Conservation (phyloP, 306 rosid genomes). For the Macrotyloma uniflorum region DNA sequence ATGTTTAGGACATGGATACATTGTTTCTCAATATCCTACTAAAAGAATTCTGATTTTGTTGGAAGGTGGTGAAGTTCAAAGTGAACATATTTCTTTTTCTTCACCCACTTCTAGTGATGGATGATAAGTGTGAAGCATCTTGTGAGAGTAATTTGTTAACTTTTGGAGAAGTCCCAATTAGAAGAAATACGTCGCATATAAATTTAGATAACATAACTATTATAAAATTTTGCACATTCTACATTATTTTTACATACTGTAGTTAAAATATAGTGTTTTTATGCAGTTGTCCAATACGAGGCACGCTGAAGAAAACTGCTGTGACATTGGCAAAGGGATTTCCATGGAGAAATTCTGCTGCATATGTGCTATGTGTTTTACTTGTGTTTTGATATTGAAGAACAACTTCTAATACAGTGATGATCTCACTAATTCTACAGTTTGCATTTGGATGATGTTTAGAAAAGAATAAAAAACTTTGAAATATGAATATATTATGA, state of each 20-base stretch:
- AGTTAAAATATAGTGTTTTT: conserved; percentile 2
- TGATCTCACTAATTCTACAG: not conserved
- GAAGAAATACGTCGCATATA: too few relatives aligned
- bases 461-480: not conserved
- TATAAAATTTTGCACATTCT: not conserved
- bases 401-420: not conserved
- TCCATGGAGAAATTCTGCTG: not conserved
- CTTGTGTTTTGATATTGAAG: not conserved
- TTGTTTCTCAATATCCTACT: too few relatives aligned
- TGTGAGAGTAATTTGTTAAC: too few relatives aligned
- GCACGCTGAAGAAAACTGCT: conserved; percentile 41
- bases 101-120: too few relatives aligned
- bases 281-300: conserved; percentile 56
- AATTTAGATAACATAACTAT: too few relatives aligned
- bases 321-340: not conserved
- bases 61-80: too few relatives aligned
- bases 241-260: not conserved
- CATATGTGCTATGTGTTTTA: not conserved
- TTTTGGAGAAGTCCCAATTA: too few relatives aligned
- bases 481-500: not conserved
- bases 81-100: too few relatives aligned
- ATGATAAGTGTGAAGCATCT: too few relatives aligned
- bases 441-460: not conserved
- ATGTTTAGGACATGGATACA: too few relatives aligned
- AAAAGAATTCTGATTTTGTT: too few relatives aligned